A percentile compares a stretch with the other conserved stretches of the same genome.
Conservation (phyloP, 805 yeast species). For the Nakazawaea ambrosiae region DNA sequence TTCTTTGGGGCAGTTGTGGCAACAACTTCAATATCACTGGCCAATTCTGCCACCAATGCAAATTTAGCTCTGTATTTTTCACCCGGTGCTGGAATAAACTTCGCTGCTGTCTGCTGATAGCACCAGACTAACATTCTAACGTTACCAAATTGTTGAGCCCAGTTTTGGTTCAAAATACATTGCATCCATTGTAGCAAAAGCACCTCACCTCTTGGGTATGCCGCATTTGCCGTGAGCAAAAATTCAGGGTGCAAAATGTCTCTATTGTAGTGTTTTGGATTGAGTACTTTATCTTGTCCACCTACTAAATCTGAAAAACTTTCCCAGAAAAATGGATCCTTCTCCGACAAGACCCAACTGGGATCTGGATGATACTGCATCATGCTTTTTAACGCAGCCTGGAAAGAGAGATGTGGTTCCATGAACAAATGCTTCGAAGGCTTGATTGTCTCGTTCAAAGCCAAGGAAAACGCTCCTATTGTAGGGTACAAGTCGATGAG, state of each 20-base stretch:
- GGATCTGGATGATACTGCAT: neutral
- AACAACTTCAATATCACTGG: slow-evolving; percentile 48
- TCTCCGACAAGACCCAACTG: slow-evolving; percentile 25
- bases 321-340: slow-evolving; percentile 65
- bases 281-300: slow-evolving; percentile 34
- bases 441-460: slow-evolving; percentile 49
- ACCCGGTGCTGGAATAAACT: slow-evolving; percentile 52
- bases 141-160: slow-evolving; percentile 63
- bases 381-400: neutral
- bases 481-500: slow-evolving; percentile 59
- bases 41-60: slow-evolving; percentile 57
- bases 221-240: slow-evolving; percentile 22
- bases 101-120: slow-evolving; percentile 51
- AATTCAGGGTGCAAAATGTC: slow-evolving; percentile 19
- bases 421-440: slow-evolving; percentile 62
- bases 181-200: slow-evolving; percentile 68
- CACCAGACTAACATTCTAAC: slow-evolving; percentile 71
- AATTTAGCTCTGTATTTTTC: slow-evolving; percentile 50
- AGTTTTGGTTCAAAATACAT: slow-evolving; percentile 61
- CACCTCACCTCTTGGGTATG: slow-evolving; percentile 48
- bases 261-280: neutral
- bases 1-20: slow-evolving; percentile 29
- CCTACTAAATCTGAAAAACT: slow-evolving; percentile 46
- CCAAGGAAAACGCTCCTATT: slow-evolving; percentile 51
- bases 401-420: slow-evolving; percentile 34